Base-by-base conservation (phyloP, 495 filamentous ascomycete genomes). In the Saxispiralis lemnorum region DNA sequence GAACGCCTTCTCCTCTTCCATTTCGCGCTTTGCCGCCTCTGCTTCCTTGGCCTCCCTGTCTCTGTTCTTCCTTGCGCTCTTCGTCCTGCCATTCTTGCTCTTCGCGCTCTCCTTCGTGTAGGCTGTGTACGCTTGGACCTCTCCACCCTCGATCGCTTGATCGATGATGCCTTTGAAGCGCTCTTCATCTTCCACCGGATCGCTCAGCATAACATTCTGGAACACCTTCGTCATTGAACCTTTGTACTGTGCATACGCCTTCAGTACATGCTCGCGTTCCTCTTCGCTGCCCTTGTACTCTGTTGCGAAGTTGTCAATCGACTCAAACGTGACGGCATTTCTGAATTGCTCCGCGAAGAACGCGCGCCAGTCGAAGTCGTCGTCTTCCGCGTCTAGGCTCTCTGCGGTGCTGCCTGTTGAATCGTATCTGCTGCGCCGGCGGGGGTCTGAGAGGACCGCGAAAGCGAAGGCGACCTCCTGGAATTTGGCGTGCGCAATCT, bases 391-490 rank as follows among this genome's bases (percentile, higher is more conserved):
- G 49, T 78, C 71, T 40, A 87, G 63, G 14, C 74, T 76, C 51
- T 93, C 87, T 2, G 77, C 72, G 0, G 87, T 96, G 39, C 73
- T 83, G 43, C 89, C 89, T 0, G 88, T 94, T 44, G 68, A 66
- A 57, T 97, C 87, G 61, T 94, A 97, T 45, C 83, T 77, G 39
- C 71, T 72, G 40, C 88, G 79, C 28, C 87, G 74, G 3, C 66
- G 63, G 9, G 73, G 63, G 45, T 93, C 83, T 19, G 83, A 94
- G 36, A 97, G 75, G 37, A 97, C 78, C 14, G 82, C 85, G 55
- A 96, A 93, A 35, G 92, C 87, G 48, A 95, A 87, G 9, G 87
- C 89, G 51, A 96, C 76, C 41, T 76, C 65, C 57, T 96, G 89
- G 66, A 97, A 97, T 31, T 71, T 76, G 39, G 64, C 57, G 49